Percentiles rank a stretch among this genome's conserved stretches.
Evolutionary conservation across 2,329 filamentous ascomycete species (phyloP).

Genomic region (Rhynchosporium secalis): DNA sequence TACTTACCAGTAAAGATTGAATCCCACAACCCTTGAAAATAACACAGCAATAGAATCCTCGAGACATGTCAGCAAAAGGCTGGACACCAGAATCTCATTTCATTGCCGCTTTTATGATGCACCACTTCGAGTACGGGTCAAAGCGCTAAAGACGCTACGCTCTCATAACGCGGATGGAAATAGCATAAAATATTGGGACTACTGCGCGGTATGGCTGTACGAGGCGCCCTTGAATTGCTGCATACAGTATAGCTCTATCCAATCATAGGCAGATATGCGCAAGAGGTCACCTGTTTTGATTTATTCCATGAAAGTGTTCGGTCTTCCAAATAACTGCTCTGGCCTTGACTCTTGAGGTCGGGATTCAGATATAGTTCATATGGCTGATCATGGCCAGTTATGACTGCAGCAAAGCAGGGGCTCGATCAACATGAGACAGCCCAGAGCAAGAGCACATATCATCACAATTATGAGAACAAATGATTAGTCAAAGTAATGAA

Average conservation of each 20-base stretch:
- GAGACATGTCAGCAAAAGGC: too few relatives aligned
- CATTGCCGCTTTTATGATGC: not conserved
- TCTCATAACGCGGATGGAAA: conserved; percentile 1
- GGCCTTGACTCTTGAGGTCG: too few relatives aligned
- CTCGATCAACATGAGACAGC: conserved; percentile 19
- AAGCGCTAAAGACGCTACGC: conserved; percentile 5
- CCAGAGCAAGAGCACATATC: not conserved
- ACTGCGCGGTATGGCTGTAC: conserved; percentile 11
- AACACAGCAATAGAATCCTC: too few relatives aligned
- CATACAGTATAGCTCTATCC: not conserved
- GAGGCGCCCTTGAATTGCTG: not conserved
- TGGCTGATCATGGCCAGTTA: conserved; percentile 9
- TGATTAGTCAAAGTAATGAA: not conserved
- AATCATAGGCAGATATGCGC: not conserved
- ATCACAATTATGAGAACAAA: not conserved
- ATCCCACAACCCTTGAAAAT: too few relatives aligned
- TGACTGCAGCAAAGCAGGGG: conserved; percentile 6
- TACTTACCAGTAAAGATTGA: too few relatives aligned
- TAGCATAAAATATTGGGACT: conserved; percentile 11
- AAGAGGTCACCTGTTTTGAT: not conserved
- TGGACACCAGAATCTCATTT: not conserved
- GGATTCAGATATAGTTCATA: conserved; percentile 11
- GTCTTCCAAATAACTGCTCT: too few relatives aligned
- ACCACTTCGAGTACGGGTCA: not conserved
- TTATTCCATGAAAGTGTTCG: too few relatives aligned